phyloP scores from a whole-genome alignment of 331 rosid genomes.

The Arachis monticola region DNA sequence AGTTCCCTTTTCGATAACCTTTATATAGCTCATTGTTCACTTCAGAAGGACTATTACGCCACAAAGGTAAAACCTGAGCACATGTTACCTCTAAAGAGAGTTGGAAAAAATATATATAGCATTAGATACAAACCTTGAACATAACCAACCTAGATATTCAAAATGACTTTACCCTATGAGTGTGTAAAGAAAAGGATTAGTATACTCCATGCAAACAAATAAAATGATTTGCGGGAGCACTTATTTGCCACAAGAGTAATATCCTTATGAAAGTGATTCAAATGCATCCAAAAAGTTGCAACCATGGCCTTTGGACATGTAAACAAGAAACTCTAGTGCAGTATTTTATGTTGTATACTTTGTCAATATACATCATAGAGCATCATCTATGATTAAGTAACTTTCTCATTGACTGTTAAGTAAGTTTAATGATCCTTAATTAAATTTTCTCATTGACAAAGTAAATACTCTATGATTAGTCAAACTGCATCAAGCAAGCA shows the following conservation, averaged over 20 bases:
- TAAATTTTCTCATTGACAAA: constrained; percentile 7
- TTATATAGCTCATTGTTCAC: constrained; percentile 72
- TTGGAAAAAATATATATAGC: too few relatives aligned
- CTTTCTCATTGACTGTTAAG: too few relatives aligned
- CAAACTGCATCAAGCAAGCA: background rate
- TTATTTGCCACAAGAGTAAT: constrained; percentile 2
- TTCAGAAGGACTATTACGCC: constrained; percentile 81
- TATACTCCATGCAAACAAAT: constrained; percentile 14
- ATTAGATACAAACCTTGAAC: too few relatives aligned
- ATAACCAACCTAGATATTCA: too few relatives aligned
- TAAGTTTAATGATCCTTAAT: background rate
- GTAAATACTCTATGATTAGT: background rate
- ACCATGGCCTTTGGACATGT: background rate
- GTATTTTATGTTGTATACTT: background rate
- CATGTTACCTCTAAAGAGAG: constrained; percentile 62
- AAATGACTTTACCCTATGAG: too few relatives aligned
- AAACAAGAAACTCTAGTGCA: background rate
- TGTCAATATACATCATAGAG: too few relatives aligned
- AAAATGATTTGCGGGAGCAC: constrained; percentile 16
- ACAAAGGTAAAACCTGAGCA: constrained; percentile 69
- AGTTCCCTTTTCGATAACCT: constrained; percentile 72
- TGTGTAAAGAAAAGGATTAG: too few relatives aligned
- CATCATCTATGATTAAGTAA: too few relatives aligned
- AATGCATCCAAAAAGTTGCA: constrained; percentile 25
- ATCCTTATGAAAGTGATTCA: constrained; percentile 25